A percentile compares a stretch with the other conserved stretches of the same genome.
Conservation (phyloP, 2,329 filamentous ascomycete genomes). For the Trichoderma sp. region DNA sequence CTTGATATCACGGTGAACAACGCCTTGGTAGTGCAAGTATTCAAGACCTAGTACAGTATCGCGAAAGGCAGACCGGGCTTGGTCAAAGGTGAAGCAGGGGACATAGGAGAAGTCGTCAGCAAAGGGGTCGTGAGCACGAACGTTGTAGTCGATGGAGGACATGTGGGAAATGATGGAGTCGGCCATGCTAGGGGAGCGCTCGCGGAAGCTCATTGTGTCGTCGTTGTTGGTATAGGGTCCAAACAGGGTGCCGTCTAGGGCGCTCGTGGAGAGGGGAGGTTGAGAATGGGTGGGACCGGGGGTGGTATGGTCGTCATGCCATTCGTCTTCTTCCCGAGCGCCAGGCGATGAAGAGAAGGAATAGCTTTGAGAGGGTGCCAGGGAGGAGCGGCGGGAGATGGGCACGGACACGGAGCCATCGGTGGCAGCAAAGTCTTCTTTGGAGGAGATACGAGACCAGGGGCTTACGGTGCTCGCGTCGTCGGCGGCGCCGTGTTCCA, state of each 20-base stretch:
- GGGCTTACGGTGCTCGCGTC: conserved; percentile 43
- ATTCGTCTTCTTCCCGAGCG: conserved; percentile 31
- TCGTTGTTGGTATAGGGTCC: conserved; percentile 57
- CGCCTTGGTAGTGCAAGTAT: conserved; percentile 85
- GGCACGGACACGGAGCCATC: conserved; percentile 39
- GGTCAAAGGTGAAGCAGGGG: conserved; percentile 82
- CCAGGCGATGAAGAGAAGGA: conserved; percentile 43
- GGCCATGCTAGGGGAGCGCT: conserved; percentile 74
- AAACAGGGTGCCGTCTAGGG: conserved; percentile 74
- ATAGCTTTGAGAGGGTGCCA: conserved; percentile 45
- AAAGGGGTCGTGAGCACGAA: conserved; percentile 59
- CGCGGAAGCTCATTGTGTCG: conserved; percentile 50
- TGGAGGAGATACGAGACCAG: conserved; percentile 43
- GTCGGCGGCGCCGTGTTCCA: conserved; percentile 68
- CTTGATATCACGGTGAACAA: conserved; percentile 82
- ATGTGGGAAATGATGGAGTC: conserved; percentile 72
- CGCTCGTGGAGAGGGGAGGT: conserved; percentile 52
- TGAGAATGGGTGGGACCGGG: conserved; percentile 45
- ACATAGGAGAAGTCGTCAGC: conserved; percentile 91
- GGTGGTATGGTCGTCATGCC: conserved; percentile 52
- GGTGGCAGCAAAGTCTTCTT: conserved; percentile 38
- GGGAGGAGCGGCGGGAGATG: conserved; percentile 42
- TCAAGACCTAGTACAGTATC: conserved; percentile 92
- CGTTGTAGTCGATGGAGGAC: conserved; percentile 60
- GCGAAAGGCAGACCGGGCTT: conserved; percentile 80